These are phyloP conservation scores for Agaricus bisporus DNA, from an alignment of 768 basidiomycete species.

Conservation along the genomic window DNA sequence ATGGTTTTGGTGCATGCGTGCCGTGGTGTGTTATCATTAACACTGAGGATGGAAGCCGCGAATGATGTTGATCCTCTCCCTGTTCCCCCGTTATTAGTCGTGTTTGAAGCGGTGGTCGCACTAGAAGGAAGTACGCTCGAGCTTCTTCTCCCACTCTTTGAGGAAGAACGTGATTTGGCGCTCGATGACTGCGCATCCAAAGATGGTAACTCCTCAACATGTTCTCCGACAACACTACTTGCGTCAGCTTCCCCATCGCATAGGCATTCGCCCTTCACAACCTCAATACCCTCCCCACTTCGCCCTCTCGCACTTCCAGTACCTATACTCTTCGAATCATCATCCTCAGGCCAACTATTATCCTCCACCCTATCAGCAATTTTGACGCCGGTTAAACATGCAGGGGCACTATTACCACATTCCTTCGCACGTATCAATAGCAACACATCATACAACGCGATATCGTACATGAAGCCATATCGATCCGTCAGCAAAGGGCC, in stretches of 20 bases:
- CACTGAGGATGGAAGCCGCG: conserved; percentile 46
- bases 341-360: conserved; percentile 71
- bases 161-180: conserved; percentile 44
- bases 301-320: conserved; percentile 10
- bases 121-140: conserved; percentile 26
- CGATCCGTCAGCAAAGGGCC: conserved; percentile 61
- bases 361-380: conserved; percentile 80
- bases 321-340: conserved; percentile 30
- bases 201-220: neutral
- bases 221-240: conserved; percentile 9
- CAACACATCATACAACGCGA: conserved; percentile 74
- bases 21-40: conserved; percentile 57
- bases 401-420: conserved; percentile 71
- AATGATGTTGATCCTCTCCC: conserved; percentile 31
- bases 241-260: conserved; percentile 32
- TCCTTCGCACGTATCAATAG: conserved; percentile 68
- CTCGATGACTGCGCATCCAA: conserved; percentile 22
- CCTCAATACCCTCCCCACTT: conserved; percentile 30
- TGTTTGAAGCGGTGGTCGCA: conserved; percentile 17
- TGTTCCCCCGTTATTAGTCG: conserved; percentile 50
- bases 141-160: conserved; percentile 41
- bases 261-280: conserved; percentile 40
- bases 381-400: conserved; percentile 82
- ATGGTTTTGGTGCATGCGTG: conserved; percentile 76
- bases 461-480: conserved; percentile 88